These are phyloP conservation scores for Schizochytrium sp. DNA, from an alignment of 108 stramenopile genomes.

Conservation along the genomic window DNA sequence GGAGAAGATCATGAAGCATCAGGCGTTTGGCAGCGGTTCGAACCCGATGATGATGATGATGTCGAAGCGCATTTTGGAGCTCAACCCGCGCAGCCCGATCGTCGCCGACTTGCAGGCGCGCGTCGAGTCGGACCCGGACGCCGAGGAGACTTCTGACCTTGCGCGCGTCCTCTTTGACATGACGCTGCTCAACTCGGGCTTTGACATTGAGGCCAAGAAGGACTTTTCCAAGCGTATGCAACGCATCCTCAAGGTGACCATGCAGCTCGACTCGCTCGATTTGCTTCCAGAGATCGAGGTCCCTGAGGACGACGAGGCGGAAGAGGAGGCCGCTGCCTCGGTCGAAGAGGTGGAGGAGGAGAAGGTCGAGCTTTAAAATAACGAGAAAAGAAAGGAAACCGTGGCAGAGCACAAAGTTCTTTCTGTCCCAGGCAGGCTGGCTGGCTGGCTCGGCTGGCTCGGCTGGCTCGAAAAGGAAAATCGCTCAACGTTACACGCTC, in stretches of 20 bases:
- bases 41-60: slow-evolving; percentile 42
- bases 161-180: slow-evolving; percentile 93
- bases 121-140: slow-evolving; percentile 43
- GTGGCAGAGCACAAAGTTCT: too few relatives aligned
- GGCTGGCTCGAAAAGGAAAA: too few relatives aligned
- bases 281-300: slow-evolving; percentile 82
- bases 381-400: too few relatives aligned
- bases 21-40: slow-evolving; percentile 73
- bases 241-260: slow-evolving; percentile 58
- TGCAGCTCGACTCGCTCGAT: slow-evolving; percentile 70
- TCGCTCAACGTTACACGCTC: too few relatives aligned
- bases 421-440: too few relatives aligned
- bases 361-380: not conserved
- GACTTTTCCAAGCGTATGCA: slow-evolving; percentile 77
- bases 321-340: slow-evolving; percentile 51
- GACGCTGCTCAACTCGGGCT: slow-evolving; percentile 86
- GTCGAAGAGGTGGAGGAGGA: slow-evolving; percentile 18
- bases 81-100: slow-evolving; percentile 98
- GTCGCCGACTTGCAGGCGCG: slow-evolving; percentile 73
- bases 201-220: slow-evolving; percentile 69
- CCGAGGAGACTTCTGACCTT: slow-evolving; percentile 64
- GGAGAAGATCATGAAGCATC: slow-evolving; percentile 96
- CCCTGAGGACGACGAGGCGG: slow-evolving; percentile 74
- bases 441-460: too few relatives aligned
- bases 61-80: slow-evolving; percentile 81